A percentile compares a stretch with the other conserved stretches of the same genome.
Conservation (phyloP, 345 rosid species). For the Citropsis articulata region DNA sequence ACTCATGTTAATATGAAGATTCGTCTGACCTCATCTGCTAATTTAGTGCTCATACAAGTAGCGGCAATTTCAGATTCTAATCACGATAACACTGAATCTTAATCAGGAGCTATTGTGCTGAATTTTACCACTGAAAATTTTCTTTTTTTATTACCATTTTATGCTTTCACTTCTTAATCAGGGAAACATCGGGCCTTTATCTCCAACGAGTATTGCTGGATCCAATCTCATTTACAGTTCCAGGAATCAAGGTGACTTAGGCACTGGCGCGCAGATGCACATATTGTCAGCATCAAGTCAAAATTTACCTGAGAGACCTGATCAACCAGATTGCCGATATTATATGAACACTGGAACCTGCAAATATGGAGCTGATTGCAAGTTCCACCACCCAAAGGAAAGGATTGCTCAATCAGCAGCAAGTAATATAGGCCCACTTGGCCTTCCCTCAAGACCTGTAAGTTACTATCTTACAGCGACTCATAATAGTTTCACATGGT, state of each 20-base stretch:
- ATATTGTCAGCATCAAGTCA: constrained; percentile 28
- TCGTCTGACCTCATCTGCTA: neutral
- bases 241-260: constrained; percentile 45
- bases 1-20: neutral
- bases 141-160: neutral
- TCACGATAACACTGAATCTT: neutral
- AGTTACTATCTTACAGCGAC: constrained; percentile 17
- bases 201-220: constrained; percentile 39
- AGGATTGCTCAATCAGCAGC: constrained; percentile 42
- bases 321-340: constrained; percentile 71
- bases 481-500: neutral
- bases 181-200: constrained; percentile 45
- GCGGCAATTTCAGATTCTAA: neutral
- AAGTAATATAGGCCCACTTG: constrained; percentile 32
- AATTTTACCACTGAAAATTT: neutral
- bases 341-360: constrained; percentile 73
- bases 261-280: constrained; percentile 45
- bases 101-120: neutral
- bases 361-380: constrained; percentile 82
- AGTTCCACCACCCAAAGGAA: constrained; percentile 80
- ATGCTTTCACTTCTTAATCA: constrained; percentile 15
- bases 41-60: neutral
- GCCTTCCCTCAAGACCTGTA: constrained; percentile 75
- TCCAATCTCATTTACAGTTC: constrained; percentile 42
- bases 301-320: constrained; percentile 62